A percentile compares a stretch with the other conserved stretches of the same genome.
Conservation (phyloP, 106 monocot genomes). For the Iris macrosiphon region DNA sequence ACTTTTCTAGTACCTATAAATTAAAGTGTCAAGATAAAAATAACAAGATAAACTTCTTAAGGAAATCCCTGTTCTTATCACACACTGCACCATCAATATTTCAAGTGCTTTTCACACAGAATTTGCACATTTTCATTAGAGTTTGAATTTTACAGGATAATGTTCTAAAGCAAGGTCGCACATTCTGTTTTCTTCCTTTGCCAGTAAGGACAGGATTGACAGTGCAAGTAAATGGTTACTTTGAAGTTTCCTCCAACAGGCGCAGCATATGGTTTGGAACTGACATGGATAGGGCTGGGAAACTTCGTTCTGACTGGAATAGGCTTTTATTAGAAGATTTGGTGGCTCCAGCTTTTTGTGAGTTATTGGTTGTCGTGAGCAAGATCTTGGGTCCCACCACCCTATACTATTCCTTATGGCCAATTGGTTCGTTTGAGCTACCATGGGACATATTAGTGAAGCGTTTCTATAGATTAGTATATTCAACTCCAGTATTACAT, state of each 20-base stretch:
- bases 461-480: constrained; percentile 45
- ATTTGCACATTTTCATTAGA: neutral
- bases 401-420: constrained; percentile 84
- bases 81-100: too few relatives aligned
- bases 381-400: constrained; percentile 43
- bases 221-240: constrained; percentile 94
- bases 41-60: too few relatives aligned
- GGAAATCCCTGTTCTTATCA: too few relatives aligned
- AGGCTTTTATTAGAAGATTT: constrained; percentile 79
- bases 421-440: constrained; percentile 72
- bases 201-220: constrained; percentile 83
- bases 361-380: constrained; percentile 57
- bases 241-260: constrained; percentile 97
- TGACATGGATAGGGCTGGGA: constrained; percentile 94
- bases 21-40: too few relatives aligned
- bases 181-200: constrained; percentile 96
- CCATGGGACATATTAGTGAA: constrained; percentile 80
- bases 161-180: constrained; percentile 70
- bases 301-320: constrained; percentile 98
- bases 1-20: too few relatives aligned
- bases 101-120: too few relatives aligned
- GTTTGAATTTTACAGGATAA: constrained; percentile 48
- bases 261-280: constrained; percentile 95
- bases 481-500: constrained; percentile 48
- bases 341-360: constrained; percentile 61